Base-by-base conservation (phyloP, 2,329 filamentous ascomycete species). In the Cladosporium cucumerinum region DNA sequence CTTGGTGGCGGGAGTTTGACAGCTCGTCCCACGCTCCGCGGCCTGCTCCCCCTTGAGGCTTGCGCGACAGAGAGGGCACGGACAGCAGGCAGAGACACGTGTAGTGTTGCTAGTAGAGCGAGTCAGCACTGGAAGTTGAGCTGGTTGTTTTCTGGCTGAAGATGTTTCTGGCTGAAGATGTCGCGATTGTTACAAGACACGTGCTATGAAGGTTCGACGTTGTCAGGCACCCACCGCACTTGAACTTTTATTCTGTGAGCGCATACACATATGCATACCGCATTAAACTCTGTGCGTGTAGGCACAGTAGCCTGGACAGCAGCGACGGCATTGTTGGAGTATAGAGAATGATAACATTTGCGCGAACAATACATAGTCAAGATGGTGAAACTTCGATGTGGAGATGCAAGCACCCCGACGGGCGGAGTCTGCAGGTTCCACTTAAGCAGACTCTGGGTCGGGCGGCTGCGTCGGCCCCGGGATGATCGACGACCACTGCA, bases 351-450 rank as follows among this genome's bases (percentile, higher is more conserved):
- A n/a, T 59, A 32, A 39, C 39, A 11, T 59, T 25, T 1, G 25
- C 25, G 36, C 57, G 57, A 59, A 34, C 39, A 7, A 46, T 23
- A 1, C 8, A 16, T 49, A 14, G 57, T 59, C 36, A 49, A 1
- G 14, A 14, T 59, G 57, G 57, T 59, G 57, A 59, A 59, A 59
- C 57, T n/a, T 59, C n/a, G 46, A 30, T n/a, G 36, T 48, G 57
- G 57, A 43, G 36, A 39, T 39, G 8, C 36, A 16, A 39, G 25
- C 55, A 58, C 55, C 51, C 51, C 32, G 51, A 54, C 32, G 51
- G 26, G 26, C 8, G 26, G 51, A 32, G 51, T 52, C 51, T 28
- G 28, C 51, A 32, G 30, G 51, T 21, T 54, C 51, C 51, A 28
- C 51, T 14, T 54, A 7, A 21, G 51, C 51, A 32, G 39, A 21